phyloP scores from a whole-genome alignment of 1,139 yeast species.

The Debaryomyces coudertii region DNA sequence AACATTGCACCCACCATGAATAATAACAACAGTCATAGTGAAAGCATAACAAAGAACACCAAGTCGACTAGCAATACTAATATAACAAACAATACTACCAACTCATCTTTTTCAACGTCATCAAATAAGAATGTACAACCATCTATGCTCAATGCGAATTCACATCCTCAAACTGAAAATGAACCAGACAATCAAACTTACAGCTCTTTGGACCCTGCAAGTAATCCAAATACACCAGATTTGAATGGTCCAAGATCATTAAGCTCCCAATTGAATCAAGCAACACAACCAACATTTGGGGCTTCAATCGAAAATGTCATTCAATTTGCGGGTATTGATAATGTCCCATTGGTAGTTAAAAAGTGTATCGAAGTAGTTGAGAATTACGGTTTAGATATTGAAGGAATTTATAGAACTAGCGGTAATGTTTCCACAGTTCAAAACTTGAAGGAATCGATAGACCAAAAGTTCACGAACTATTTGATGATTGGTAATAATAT shows the following conservation, averaged over 20 bases:
- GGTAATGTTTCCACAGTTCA: conserved; percentile 79
- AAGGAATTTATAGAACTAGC: conserved; percentile 86
- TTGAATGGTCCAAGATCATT: conserved; percentile 49
- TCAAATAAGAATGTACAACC: conserved; percentile 6
- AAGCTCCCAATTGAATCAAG: conserved; percentile 29
- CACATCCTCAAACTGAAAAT: conserved; percentile 3
- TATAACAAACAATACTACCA: not conserved
- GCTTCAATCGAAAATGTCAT: conserved; percentile 75
- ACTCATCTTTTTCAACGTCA: conserved; percentile 8
- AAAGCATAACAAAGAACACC: conserved; percentile 1
- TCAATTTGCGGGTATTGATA: conserved; percentile 78
- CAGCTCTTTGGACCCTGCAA: conserved; percentile 45
- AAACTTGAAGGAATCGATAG: conserved; percentile 72
- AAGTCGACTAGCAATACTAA: not conserved
- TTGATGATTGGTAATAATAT: conserved; percentile 47
- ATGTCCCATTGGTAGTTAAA: conserved; percentile 89
- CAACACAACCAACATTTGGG: conserved; percentile 70
- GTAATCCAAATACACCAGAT: conserved; percentile 27
- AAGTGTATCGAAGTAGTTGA: conserved; percentile 89
- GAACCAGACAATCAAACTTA: conserved; percentile 18
- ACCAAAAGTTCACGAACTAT: conserved; percentile 72
- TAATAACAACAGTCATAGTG: not conserved
- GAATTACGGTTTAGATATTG: conserved; percentile 77
- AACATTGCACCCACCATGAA: conserved; percentile 4
- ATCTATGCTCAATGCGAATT: conserved; percentile 11